A percentile compares a stretch with the other conserved stretches of the same genome.
Conservation (phyloP, 163 green algal species). For the Chlamydomonas reinhardtii region DNA sequence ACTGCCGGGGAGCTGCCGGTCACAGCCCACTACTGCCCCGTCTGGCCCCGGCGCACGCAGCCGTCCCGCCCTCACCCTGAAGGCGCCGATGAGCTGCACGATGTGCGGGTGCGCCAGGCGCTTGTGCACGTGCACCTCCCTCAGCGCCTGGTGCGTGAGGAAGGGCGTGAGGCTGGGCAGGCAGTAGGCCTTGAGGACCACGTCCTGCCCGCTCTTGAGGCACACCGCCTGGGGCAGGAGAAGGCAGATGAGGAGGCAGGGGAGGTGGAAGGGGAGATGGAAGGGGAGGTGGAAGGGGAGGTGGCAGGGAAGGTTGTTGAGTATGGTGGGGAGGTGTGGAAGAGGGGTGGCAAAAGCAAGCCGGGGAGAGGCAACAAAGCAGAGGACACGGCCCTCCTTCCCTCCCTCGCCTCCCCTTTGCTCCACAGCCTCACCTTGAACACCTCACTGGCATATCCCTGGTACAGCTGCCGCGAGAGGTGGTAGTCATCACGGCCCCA, state of each 20-base stretch:
- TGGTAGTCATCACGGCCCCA: neutral
- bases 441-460: neutral
- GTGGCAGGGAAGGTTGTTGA: neutral
- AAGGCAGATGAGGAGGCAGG: neutral
- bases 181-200: constrained; percentile 8
- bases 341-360: no score
- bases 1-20: no score
- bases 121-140: constrained; percentile 16
- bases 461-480: neutral
- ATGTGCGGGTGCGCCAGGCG: constrained; percentile 25
- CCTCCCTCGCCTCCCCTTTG: neutral
- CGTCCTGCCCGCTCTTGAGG: neutral
- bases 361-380: no score
- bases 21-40: no score
- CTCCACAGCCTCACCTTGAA: neutral
- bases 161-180: neutral
- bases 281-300: neutral
- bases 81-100: constrained; percentile 17
- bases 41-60: no score
- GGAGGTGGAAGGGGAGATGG: neutral
- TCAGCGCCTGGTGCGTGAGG: constrained; percentile 7
- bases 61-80: neutral
- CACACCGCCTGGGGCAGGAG: neutral
- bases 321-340: no score
- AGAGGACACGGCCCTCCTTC: no score